Conservation (phyloP, 495 filamentous ascomycete genomes). For the Talaromyces liani region DNA sequence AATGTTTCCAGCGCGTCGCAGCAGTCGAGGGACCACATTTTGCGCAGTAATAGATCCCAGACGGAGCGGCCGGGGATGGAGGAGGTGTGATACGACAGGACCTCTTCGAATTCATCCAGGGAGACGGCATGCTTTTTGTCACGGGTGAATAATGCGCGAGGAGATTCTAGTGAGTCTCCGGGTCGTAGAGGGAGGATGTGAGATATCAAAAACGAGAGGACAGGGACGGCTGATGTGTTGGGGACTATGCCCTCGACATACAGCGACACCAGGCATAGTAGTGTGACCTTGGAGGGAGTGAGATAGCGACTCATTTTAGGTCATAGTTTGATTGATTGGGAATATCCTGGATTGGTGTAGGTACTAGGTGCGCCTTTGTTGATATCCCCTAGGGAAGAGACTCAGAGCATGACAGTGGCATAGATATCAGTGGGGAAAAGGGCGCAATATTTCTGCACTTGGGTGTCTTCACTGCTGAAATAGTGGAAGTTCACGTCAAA, state of each 20-base stretch:
- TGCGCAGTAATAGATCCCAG: constrained; percentile 79
- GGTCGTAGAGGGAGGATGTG: constrained; percentile 52
- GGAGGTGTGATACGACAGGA: constrained; percentile 52
- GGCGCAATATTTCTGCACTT: neutral
- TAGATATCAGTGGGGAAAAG: neutral
- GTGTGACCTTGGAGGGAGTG: constrained; percentile 75
- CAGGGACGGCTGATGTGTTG: constrained; percentile 66
- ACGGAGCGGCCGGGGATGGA: constrained; percentile 69
- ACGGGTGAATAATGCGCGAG: constrained; percentile 21
- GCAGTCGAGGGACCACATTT: constrained; percentile 78
- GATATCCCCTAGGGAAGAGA: neutral
- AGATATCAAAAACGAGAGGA: constrained; percentile 77
- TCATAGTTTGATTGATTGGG: neutral
- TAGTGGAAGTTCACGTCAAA: neutral
- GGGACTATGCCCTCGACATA: constrained; percentile 72
- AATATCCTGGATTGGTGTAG: neutral
- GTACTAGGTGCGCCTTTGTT: neutral
- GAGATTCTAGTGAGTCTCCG: constrained; percentile 17
- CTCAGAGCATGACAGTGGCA: neutral
- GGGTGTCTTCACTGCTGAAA: neutral
- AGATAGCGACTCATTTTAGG: constrained; percentile 66
- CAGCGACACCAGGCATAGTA: constrained; percentile 71
- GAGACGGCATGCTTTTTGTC: constrained; percentile 45
- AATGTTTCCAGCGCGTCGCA: constrained; percentile 66
- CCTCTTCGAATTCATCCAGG: constrained; percentile 59